These are phyloP conservation scores for Colletotrichum coccodes DNA, from an alignment of 2,329 filamentous ascomycete genomes.

Conservation along the genomic window DNA sequence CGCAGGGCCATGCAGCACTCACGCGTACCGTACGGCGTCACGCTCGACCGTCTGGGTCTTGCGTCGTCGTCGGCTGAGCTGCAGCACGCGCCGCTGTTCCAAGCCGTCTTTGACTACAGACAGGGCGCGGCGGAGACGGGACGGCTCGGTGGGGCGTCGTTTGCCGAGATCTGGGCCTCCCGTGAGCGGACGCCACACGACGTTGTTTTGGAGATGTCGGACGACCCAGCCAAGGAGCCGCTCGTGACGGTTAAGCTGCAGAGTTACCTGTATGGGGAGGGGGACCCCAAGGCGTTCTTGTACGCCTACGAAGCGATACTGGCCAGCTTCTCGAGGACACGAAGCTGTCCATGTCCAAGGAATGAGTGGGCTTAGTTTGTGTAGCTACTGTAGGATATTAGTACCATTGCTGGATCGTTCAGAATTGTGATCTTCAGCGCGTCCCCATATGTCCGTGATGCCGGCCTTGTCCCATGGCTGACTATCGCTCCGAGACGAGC, in stretches of 20 bases:
- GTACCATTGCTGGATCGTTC: background rate
- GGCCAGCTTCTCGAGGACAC: background rate
- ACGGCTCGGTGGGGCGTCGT: background rate
- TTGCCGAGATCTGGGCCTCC: background rate
- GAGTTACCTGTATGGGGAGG: background rate
- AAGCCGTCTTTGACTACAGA: conserved; percentile 11
- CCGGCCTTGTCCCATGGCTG: too few relatives aligned
- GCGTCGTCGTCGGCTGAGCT: background rate
- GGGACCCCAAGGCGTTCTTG: background rate
- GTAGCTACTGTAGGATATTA: too few relatives aligned
- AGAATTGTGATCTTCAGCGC: background rate
- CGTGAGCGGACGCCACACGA: background rate
- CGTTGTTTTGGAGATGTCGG: background rate
- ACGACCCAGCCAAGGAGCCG: background rate
- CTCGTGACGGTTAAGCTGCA: conserved; percentile 4
- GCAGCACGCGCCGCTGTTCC: conserved; percentile 1
- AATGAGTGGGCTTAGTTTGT: background rate
- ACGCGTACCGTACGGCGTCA: background rate
- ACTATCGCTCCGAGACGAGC: too few relatives aligned
- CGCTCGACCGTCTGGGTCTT: background rate
- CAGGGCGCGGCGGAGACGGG: conserved; percentile 2
- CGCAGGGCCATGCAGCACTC: conserved; percentile 2
- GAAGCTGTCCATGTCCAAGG: background rate
- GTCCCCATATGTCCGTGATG: background rate
- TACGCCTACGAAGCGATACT: background rate